Conservation (phyloP, 805 yeast genomes). For the Huiozyma sinensis region DNA sequence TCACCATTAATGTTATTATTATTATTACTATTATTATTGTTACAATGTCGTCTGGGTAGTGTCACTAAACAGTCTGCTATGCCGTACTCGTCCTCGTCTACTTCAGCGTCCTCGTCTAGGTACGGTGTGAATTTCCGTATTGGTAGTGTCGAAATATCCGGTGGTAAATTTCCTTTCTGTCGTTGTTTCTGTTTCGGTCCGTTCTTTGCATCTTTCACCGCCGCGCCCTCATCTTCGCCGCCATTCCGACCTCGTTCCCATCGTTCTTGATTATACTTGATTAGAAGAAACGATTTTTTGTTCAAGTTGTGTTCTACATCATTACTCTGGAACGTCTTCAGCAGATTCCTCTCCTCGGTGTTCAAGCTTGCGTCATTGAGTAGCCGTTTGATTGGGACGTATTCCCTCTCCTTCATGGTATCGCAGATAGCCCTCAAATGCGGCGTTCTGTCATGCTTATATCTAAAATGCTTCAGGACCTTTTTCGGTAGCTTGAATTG, state of each 20-base stretch:
- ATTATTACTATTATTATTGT: no score
- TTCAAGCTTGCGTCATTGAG: conserved; percentile 12
- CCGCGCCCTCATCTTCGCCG: background rate
- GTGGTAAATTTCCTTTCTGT: background rate
- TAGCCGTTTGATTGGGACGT: conserved; percentile 10
- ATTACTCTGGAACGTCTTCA: conserved; percentile 4
- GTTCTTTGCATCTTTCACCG: background rate
- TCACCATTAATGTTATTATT: no score
- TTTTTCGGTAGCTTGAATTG: conserved; percentile 19
- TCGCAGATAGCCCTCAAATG: background rate
- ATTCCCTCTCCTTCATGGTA: conserved; percentile 7
- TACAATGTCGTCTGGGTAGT: conserved; percentile 4
- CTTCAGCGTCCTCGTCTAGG: background rate
- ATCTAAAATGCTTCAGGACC: conserved; percentile 14
- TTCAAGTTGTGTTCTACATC: conserved; percentile 9
- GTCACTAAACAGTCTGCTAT: conserved; percentile 12
- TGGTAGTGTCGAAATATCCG: background rate
- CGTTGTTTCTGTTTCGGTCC: background rate
- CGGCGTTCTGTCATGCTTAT: conserved; percentile 4
- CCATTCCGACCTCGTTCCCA: background rate
- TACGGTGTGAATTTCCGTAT: background rate
- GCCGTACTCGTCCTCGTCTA: conserved; percentile 4
- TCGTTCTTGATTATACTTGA: conserved; percentile 6
- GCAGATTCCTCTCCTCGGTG: conserved; percentile 9
- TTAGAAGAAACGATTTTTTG: conserved; percentile 14